Evolutionary conservation across 768 basidiomycete species (phyloP).

Genomic region (Lactifluus rugatus): DNA sequence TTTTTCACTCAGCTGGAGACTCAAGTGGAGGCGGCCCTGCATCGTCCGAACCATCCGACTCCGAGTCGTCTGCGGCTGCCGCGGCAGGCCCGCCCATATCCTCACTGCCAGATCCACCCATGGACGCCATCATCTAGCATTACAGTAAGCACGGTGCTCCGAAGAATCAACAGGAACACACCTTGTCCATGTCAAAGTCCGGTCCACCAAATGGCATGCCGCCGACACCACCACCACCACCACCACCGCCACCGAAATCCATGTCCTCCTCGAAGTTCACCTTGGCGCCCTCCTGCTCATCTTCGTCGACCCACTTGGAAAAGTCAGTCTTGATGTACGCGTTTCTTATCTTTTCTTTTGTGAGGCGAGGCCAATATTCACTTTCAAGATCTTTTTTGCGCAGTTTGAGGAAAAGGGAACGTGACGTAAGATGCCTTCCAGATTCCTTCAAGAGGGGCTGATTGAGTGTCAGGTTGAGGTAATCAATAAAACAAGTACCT

Average conservation of each 20-base stretch:
- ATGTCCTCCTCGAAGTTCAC: constrained; percentile 38
- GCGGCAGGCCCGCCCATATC: constrained; percentile 20
- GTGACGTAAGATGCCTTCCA: constrained; percentile 50
- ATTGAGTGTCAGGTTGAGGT: background rate
- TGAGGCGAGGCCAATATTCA: constrained; percentile 91
- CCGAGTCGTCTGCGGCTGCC: constrained; percentile 31
- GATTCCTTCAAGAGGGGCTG: constrained; percentile 37
- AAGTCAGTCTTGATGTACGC: constrained; percentile 93
- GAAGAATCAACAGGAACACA: constrained; percentile 21
- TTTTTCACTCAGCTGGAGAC: constrained; percentile 7
- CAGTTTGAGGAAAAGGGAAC: constrained; percentile 56
- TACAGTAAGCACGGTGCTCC: background rate
- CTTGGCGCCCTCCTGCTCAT: constrained; percentile 73
- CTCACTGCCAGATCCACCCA: constrained; percentile 24
- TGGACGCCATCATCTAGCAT: constrained; percentile 35
- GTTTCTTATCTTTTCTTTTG: constrained; percentile 75
- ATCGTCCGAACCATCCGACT: constrained; percentile 31
- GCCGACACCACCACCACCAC: background rate
- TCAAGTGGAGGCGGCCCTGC: constrained; percentile 79
- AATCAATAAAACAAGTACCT: constrained; percentile 37
- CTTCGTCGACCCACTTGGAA: constrained; percentile 92
- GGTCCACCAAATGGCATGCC: constrained; percentile 34
- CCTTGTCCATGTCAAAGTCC: constrained; percentile 51
- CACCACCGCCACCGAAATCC: constrained; percentile 26
- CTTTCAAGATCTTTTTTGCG: constrained; percentile 68